phyloP scores from a whole-genome alignment of 2,329 filamentous ascomycete species.

The Alternaria triticina region DNA sequence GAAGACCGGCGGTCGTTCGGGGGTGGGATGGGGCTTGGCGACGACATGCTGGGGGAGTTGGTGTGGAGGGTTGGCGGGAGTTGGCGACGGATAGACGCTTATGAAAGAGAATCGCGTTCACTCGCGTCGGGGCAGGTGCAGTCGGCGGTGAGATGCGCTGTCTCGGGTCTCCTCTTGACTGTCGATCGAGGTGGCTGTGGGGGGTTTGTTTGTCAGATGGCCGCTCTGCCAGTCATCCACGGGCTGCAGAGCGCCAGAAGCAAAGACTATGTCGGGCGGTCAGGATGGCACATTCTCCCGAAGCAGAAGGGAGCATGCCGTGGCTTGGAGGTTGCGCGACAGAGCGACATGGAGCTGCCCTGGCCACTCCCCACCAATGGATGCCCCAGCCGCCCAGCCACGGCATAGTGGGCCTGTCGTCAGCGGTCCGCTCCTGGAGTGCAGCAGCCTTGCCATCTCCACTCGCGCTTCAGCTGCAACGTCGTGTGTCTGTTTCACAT shows the following conservation, averaged over 20 bases:
- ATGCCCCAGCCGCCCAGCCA: not conserved
- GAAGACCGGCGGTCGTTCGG: slow-evolving; percentile 46
- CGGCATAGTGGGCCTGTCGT: slow-evolving; percentile 12
- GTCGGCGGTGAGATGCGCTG: slow-evolving; percentile 10
- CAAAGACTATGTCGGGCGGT: slow-evolving; percentile 19
- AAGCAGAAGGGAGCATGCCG: slow-evolving; percentile 20
- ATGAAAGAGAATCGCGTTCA: not conserved
- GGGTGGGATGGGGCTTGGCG: slow-evolving; percentile 44
- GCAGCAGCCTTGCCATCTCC: slow-evolving; percentile 19
- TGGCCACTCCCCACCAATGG: not conserved
- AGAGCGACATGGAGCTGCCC: slow-evolving; percentile 12
- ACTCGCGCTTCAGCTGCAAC: slow-evolving; percentile 1
- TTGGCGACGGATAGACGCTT: not conserved
- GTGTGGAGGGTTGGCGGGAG: not conserved
- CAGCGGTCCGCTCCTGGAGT: slow-evolving; percentile 20
- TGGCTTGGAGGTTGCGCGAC: slow-evolving; percentile 25
- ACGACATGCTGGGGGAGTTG: slow-evolving; percentile 35
- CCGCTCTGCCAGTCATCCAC: slow-evolving; percentile 7
- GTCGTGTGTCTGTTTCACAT: not conserved
- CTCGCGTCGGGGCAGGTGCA: not conserved
- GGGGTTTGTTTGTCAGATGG: slow-evolving; percentile 2
- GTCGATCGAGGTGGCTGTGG: slow-evolving; percentile 3
- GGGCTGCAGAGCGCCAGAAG: slow-evolving; percentile 18
- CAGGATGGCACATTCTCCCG: slow-evolving; percentile 28
- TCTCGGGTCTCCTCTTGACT: slow-evolving; percentile 4